phyloP scores from a whole-genome alignment of 768 basidiomycete species.

The Serendipita sp. region DNA sequence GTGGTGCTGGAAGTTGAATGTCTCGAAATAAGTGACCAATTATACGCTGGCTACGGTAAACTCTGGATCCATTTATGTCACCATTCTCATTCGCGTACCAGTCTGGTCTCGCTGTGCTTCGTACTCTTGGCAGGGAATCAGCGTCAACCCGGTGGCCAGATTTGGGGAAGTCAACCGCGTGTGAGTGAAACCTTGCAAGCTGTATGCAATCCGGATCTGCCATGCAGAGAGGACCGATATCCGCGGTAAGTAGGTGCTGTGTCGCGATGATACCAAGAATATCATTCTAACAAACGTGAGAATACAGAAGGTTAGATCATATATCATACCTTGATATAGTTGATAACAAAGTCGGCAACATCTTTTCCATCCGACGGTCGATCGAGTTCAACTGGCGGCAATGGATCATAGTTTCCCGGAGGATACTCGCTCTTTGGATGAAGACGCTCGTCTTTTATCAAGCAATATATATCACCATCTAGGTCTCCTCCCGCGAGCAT shows the following conservation, averaged over 20 bases:
- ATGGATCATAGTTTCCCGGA: not conserved
- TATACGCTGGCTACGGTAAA: slow-evolving; percentile 54
- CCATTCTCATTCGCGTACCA: slow-evolving; percentile 46
- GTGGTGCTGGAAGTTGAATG: slow-evolving; percentile 27
- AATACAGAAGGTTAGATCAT: too few species aligned
- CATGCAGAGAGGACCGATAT: not conserved
- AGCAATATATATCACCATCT: slow-evolving; percentile 5
- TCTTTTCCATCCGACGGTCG: slow-evolving; percentile 10
- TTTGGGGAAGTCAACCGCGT: slow-evolving; percentile 12
- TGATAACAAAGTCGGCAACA: slow-evolving; percentile 12
- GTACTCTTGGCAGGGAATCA: slow-evolving; percentile 5
- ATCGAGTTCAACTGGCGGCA: not conserved
- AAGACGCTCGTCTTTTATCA: not conserved
- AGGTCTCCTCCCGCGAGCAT: slow-evolving; percentile 13
- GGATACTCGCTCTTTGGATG: not conserved
- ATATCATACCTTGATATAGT: slow-evolving; percentile 11
- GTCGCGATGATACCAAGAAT: slow-evolving; percentile 11
- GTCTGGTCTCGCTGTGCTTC: slow-evolving; percentile 42
- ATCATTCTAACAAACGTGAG: slow-evolving; percentile 24
- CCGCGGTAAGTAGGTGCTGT: slow-evolving; percentile 13
- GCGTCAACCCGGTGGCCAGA: slow-evolving; percentile 4
- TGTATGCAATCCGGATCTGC: slow-evolving; percentile 8
- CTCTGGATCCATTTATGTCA: slow-evolving; percentile 30
- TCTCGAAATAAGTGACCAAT: slow-evolving; percentile 57
- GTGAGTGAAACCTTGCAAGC: slow-evolving; percentile 12